Evolutionary conservation across 805 yeast species (phyloP).

Genomic region (Naumovozyma castellii): DNA sequence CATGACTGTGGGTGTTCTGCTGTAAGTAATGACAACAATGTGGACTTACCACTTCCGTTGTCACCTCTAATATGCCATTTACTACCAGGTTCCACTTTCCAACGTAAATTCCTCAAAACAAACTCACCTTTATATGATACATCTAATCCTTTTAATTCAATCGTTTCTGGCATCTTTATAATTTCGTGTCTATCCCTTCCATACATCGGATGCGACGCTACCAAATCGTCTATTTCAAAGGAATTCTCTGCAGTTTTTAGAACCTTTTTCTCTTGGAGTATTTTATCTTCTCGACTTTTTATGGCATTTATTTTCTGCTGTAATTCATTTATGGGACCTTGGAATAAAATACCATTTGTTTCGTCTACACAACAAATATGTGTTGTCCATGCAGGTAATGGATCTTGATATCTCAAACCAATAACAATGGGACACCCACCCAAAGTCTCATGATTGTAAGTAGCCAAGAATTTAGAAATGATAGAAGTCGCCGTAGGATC

Average conservation of each 20-base stretch:
- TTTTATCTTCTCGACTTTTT: constrained; percentile 9
- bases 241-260: constrained; percentile 1
- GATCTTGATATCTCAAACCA: constrained; percentile 72
- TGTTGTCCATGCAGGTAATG: constrained; percentile 69
- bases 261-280: neutral
- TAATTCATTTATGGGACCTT: constrained; percentile 36
- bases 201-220: constrained; percentile 19
- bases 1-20: constrained; percentile 97
- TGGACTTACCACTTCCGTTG: constrained; percentile 91
- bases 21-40: constrained; percentile 71
- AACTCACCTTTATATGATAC: constrained; percentile 57
- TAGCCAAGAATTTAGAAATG: constrained; percentile 38
- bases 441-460: constrained; percentile 5
- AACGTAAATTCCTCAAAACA: constrained; percentile 48
- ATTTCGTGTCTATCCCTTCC: constrained; percentile 7
- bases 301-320: constrained; percentile 14
- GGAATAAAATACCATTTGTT: constrained; percentile 38
- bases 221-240: constrained; percentile 14
- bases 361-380: constrained; percentile 56
- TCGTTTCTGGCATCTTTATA: constrained; percentile 18
- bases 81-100: constrained; percentile 63
- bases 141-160: constrained; percentile 53
- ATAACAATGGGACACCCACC: constrained; percentile 41
- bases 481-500: constrained; percentile 62
- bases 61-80: constrained; percentile 85